Percentiles rank a stretch among this genome's conserved stretches.
phyloP scores from a whole-genome alignment of 2,329 filamentous ascomycete species.

The Sporothrix pallida region DNA sequence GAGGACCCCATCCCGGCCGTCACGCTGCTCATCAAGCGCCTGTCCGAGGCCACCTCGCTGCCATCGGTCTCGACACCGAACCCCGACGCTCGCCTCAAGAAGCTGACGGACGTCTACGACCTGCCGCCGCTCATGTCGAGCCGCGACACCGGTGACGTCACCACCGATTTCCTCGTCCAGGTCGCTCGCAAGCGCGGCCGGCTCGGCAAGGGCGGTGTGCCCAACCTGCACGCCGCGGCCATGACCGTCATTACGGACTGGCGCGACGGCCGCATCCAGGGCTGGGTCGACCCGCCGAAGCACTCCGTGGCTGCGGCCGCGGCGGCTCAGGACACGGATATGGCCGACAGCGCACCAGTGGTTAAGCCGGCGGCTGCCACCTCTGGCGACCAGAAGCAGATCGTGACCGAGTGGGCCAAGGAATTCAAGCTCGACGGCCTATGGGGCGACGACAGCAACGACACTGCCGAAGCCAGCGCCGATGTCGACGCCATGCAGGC shows the following conservation, averaged over 20 bases:
- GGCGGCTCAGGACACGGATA: conserved; percentile 38
- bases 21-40: conserved; percentile 77
- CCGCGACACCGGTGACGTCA: conserved; percentile 70
- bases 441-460: conserved; percentile 69
- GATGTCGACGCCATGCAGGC: conserved; percentile 59
- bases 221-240: conserved; percentile 84
- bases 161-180: conserved; percentile 91
- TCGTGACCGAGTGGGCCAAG: conserved; percentile 90
- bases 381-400: conserved; percentile 74
- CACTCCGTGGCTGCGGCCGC: conserved; percentile 59
- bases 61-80: background rate
- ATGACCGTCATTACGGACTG: conserved; percentile 96
- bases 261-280: conserved; percentile 92
- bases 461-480: conserved; percentile 58
- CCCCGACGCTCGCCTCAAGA: conserved; percentile 67
- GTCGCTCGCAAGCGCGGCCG: conserved; percentile 92
- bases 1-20: conserved; percentile 90
- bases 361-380: conserved; percentile 46
- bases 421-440: conserved; percentile 95
- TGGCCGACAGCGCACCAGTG: conserved; percentile 39
- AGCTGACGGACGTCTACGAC: conserved; percentile 82
- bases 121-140: conserved; percentile 76
- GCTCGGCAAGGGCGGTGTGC: conserved; percentile 85
- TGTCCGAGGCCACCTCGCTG: conserved; percentile 71
- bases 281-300: conserved; percentile 81